phyloP scores from a whole-genome alignment of 2,329 filamentous ascomycete species.

The Trichoderma sp. region DNA sequence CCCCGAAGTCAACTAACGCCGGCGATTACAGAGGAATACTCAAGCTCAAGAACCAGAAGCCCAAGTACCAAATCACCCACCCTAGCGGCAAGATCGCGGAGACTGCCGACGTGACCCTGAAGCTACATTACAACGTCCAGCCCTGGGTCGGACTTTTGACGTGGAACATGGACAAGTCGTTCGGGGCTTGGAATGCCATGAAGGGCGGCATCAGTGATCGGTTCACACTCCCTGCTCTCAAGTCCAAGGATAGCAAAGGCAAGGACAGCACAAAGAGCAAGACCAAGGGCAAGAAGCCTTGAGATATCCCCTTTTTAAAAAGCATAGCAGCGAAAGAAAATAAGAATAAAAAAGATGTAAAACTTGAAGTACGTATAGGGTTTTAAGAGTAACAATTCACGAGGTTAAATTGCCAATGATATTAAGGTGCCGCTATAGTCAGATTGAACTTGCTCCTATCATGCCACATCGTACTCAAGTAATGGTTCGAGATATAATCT shows the following conservation, averaged over 20 bases:
- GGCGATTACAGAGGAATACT: constrained; percentile 61
- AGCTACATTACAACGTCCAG: constrained; percentile 93
- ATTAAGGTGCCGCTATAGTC: background rate
- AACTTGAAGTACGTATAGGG: background rate
- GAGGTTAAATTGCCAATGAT: background rate
- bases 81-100: constrained; percentile 75
- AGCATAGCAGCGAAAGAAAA: background rate
- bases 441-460: background rate
- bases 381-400: background rate
- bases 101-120: constrained; percentile 70
- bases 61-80: constrained; percentile 97
- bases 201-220: constrained; percentile 61
- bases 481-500: background rate
- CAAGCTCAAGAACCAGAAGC: constrained; percentile 76
- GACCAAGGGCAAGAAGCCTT: constrained; percentile 15
- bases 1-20: background rate
- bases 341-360: background rate
- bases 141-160: constrained; percentile 89
- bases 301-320: background rate
- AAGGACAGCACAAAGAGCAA: constrained; percentile 19
- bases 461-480: background rate
- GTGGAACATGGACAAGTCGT: constrained; percentile 65
- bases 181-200: constrained; percentile 64
- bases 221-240: constrained; percentile 66
- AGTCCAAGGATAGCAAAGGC: constrained; percentile 49